Base-by-base conservation (phyloP, 1,139 yeast species). In the Meyerozyma smithsonii region DNA sequence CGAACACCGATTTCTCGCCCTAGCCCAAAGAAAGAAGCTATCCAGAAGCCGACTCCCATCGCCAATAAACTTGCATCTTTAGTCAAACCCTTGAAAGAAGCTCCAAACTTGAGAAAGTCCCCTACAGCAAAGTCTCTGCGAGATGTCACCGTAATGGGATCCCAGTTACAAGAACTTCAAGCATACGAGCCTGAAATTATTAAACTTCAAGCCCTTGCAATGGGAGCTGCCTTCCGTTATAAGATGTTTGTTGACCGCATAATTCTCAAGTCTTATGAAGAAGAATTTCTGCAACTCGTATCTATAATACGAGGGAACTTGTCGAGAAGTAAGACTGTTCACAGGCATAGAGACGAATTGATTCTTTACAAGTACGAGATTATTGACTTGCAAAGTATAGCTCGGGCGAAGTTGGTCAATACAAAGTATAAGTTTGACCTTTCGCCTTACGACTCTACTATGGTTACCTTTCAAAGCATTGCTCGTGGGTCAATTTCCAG, bases 191-290 rank as follows among this genome's bases (percentile, higher is more conserved):
- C 46, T 4, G 55, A 66, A 40, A 54, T 70, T 34, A 54, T 69
- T 52, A 61, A 63, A 42, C 63, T 84, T 23, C 92, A 84, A 55
- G 73, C 88, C 0, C 60, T 80, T 23, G 72, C 84, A 7, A 67
- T 85, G 48, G 92, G 90, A 20, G 81, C 85, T 1, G 68, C 77
- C 39, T 63, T 77, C 45, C 69, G 94, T 37, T 84, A 81, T 55
- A 62, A 62, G 20, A 66, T 81, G 66, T 81, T 79, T 57, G 83
- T 83, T 32, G 74, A 76, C 49, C 72, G 68, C 42, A 78, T 79
- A 45, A 74, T 80, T 70, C 54, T 81, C 28, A 75, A 74, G 47
- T 77, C 82, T 3, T 76, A 72, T 47, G 64, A 66, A 4, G 75
- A 71, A 16, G 77, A 74, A 43, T 59, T 79, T 25, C 62, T 62